These are phyloP conservation scores for Eucalyptus guilfoylei DNA, from an alignment of 345 rosid genomes.

Conservation along the genomic window DNA sequence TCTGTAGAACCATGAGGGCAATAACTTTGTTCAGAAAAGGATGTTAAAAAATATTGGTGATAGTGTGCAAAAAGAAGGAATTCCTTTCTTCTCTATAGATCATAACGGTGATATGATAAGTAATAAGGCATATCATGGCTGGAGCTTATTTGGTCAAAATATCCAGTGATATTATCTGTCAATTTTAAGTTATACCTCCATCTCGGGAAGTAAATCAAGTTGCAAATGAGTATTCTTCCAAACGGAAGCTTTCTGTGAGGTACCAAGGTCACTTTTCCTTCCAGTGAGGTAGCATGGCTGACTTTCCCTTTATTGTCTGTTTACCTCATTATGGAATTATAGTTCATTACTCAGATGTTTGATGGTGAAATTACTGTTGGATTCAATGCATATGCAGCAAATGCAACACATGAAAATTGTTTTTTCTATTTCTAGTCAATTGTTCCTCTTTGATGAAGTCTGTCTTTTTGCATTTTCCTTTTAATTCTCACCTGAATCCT, in stretches of 20 bases:
- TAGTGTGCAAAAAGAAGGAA: neutral
- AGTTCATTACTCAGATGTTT: neutral
- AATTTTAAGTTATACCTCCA: neutral
- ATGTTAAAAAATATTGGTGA: neutral
- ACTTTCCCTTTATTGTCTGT: neutral
- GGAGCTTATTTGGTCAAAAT: neutral
- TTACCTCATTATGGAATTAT: neutral
- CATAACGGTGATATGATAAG: neutral
- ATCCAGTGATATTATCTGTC: neutral
- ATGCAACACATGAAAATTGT: neutral
- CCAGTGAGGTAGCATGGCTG: neutral
- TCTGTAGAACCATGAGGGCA: neutral
- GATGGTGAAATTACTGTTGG: neutral
- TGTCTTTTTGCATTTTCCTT: neutral
- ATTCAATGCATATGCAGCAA: neutral
- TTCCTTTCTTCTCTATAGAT: neutral
- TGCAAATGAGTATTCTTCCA: neutral
- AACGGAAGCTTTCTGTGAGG: neutral
- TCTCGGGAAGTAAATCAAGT: neutral
- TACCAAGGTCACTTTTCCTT: neutral
- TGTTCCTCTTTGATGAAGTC: neutral
- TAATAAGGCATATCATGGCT: neutral
- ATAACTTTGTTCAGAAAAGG: neutral
- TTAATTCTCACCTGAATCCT: neutral
- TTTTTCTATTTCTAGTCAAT: neutral